Evolutionary conservation across 1,284 basidiomycete genomes (phyloP), one percentile per base, ranked within the genome.

Genomic region (Cryptococcus sp.): DNA sequence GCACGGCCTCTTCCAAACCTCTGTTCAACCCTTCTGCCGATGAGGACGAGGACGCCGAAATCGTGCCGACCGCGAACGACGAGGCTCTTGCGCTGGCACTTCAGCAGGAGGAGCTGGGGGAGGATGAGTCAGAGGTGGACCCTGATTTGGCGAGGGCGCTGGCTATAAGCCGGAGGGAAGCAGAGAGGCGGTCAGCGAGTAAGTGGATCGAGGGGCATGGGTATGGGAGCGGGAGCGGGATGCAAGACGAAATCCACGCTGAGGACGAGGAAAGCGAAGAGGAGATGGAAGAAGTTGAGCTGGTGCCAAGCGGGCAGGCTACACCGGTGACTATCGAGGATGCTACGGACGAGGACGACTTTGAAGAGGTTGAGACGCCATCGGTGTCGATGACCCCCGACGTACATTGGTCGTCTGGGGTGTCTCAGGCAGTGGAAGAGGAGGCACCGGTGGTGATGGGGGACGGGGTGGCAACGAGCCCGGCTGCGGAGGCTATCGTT

Each of bases 1-100:
- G 69, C 12, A 44, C 46, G 33, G 55, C 64, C 1, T 64, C 57
- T 2, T 68, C 78, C 2, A 71, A 77, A 21, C 80, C 82, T 0
- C 75, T 88, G 39, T 88, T 90, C 65, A 82, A 82, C 2, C 61
- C 78, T 0, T 82, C 82, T 23, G 82, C 81, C 2, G 77, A 78
- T 5, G 52, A 58, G 45, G 61, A 56, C 9, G 60, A 59, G 1
- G 60, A 63, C 8, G 54, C 56, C 11, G 62, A 62, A 8, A 53
- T 73, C 5, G 46, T 63, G 2, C 70, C 69, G 1, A 72, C 70
- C 4, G 70, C 71, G 4, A 69, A 75, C 53, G 73, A 76, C 51
- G 72, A 76, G 50, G 75, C 70, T 9, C 59, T 76, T 0, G 73
- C 73, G n/a, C 52, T 74, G 20, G 73, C 73, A 1, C 46, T 76